phyloP scores from a whole-genome alignment of 371 early-diverging fungal species.

The Funneliformis caledonium region DNA sequence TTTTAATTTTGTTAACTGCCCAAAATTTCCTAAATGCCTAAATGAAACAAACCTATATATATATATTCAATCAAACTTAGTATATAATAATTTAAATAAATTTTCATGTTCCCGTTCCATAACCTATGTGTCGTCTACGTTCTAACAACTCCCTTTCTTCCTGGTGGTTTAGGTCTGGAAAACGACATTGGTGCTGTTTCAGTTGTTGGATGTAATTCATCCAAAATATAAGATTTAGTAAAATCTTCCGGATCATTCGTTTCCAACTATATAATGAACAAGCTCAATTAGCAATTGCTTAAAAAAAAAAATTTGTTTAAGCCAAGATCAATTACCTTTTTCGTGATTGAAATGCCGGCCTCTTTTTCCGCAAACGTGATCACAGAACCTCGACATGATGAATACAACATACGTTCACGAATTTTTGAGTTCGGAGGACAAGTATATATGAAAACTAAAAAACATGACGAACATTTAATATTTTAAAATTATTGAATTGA shows the following conservation, averaged over 20 bases:
- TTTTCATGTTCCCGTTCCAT: background rate
- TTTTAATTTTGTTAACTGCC: too few relatives aligned
- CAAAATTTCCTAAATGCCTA: too few relatives aligned
- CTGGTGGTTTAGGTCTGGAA: constrained; percentile 38
- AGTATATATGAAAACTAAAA: constrained; percentile 74
- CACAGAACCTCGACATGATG: constrained; percentile 70
- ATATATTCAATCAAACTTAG: too few relatives aligned
- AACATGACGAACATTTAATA: background rate
- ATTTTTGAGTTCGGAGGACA: constrained; percentile 83
- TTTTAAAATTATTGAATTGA: background rate
- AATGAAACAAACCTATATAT: too few relatives aligned
- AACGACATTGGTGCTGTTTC: constrained; percentile 6
- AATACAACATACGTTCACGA: constrained; percentile 87
- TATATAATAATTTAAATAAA: background rate
- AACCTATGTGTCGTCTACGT: background rate
- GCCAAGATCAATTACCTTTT: constrained; percentile 57
- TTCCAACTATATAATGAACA: constrained; percentile 56
- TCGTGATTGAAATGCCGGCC: constrained; percentile 57
- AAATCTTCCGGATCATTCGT: constrained; percentile 72
- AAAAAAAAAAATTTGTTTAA: background rate
- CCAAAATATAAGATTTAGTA: constrained; percentile 59
- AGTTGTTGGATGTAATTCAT: constrained; percentile 55
- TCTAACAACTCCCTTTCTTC: constrained; percentile 15
- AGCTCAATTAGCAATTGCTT: background rate
- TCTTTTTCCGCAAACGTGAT: constrained; percentile 60